Evolutionary conservation across 2,329 filamentous ascomycete species (phyloP).

Genomic region (Metarhizium humberi): DNA sequence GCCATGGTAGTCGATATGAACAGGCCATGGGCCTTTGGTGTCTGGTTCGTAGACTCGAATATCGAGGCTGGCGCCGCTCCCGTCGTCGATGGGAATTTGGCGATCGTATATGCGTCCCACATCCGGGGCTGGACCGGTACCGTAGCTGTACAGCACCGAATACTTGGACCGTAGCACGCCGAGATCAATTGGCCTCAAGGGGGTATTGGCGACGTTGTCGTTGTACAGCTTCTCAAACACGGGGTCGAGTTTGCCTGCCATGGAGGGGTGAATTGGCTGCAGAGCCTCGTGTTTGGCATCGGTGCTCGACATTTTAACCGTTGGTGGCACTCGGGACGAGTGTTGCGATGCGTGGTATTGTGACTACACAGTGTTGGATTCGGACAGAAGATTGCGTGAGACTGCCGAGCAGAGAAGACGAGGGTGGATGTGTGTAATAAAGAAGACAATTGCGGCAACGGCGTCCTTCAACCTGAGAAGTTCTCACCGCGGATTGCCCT

Average conservation of each 20-base stretch:
- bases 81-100: slow-evolving; percentile 22
- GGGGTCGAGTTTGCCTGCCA: slow-evolving; percentile 35
- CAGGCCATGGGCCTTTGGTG: slow-evolving; percentile 31
- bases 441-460: no score
- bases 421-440: no score
- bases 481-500: no score
- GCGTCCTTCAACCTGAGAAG: no score
- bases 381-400: no score
- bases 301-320: not conserved
- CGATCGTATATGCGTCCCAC: slow-evolving; percentile 29
- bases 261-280: slow-evolving; percentile 37
- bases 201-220: slow-evolving; percentile 31
- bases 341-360: not conserved
- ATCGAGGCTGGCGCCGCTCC: slow-evolving; percentile 13
- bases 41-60: slow-evolving; percentile 36
- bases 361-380: no score
- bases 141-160: slow-evolving; percentile 34
- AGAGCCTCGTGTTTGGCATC: slow-evolving; percentile 27
- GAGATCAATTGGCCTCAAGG: slow-evolving; percentile 30
- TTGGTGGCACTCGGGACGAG: not conserved
- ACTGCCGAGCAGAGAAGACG: no score
- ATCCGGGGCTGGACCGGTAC: slow-evolving; percentile 30
- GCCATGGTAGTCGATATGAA: slow-evolving; percentile 40
- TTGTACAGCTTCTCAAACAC: slow-evolving; percentile 39
- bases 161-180: slow-evolving; percentile 28